These are phyloP conservation scores for Camelina hispida DNA, from an alignment of 345 rosid genomes.

Conservation along the genomic window DNA sequence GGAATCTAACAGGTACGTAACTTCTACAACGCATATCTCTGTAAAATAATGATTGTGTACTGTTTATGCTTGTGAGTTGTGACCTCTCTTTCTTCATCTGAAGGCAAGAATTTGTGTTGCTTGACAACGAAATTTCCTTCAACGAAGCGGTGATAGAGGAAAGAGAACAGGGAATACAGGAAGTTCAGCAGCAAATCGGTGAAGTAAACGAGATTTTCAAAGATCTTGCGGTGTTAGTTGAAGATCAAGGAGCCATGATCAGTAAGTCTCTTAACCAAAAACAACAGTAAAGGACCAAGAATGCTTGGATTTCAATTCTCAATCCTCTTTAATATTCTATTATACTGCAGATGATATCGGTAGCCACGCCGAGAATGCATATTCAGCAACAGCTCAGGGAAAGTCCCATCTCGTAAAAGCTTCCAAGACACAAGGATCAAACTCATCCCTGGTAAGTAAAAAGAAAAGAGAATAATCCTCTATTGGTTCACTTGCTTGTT, in stretches of 20 bases:
- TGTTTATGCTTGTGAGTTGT: neutral
- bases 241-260: conserved; percentile 86
- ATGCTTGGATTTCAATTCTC: neutral
- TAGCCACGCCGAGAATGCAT: conserved; percentile 68
- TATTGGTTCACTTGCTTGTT: neutral
- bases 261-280: conserved; percentile 47
- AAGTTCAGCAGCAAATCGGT: conserved; percentile 86
- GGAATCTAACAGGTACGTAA: conserved; percentile 74
- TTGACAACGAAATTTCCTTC: conserved; percentile 89
- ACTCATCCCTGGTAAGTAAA: conserved; percentile 79
- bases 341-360: conserved; percentile 81
- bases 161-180: conserved; percentile 90
- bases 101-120: conserved; percentile 80
- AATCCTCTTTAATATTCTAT: neutral
- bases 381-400: conserved; percentile 78
- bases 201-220: conserved; percentile 92
- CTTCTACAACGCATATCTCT: neutral
- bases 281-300: neutral
- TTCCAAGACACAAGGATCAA: conserved; percentile 82
- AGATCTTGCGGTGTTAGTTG: conserved; percentile 93
- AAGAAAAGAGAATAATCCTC: neutral
- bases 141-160: conserved; percentile 92
- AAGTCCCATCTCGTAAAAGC: conserved; percentile 82
- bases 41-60: neutral
- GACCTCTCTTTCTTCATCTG: conserved; percentile 28